Base-by-base conservation (phyloP, 371 early-diverging fungal species). In the Syncephalastrum racemosum region DNA sequence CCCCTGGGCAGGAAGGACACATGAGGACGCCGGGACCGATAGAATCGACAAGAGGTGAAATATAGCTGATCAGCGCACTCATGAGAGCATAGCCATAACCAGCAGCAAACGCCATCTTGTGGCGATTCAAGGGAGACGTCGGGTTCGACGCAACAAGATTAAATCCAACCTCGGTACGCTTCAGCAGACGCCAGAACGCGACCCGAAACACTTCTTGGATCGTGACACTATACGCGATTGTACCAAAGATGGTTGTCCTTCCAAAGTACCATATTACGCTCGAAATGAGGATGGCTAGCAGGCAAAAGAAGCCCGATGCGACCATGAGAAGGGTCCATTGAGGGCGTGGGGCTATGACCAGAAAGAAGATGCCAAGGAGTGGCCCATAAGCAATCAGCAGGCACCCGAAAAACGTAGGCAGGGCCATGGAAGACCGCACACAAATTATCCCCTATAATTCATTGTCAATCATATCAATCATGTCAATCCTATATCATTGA, bases 331-430 rank as follows among this genome's bases (percentile, higher is more conserved):
- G 63, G 15, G 88, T 87, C 53, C 84, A 73, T 61, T 87, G 88
- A 5, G 89, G 86, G 70, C 83, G 79, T 18, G 74, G 79, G 19
- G 82, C 88, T 41, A 88, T 79, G 48, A 77, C 77, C 3, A 88
- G 67, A 39, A 90, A 81, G 52, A 91, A 88, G 45, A 89, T 83
- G 57, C 83, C 79, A 1, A 88, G 69, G 27, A 87, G 73, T 3
- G 91, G 90, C 1, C 90, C 88, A 72, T 86, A 90, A 8, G 91
- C 91, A 39, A 79, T 74, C n/a, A 91, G 63, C 13, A 82, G 63
- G 60, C 83, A 83, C 42, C 88, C 90, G 71, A 91, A 88, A 72
- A 90, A 89, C n/a, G 82, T 74, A 36, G 68, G 59, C 24, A 81
- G 63, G 12, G 86, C 83, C 89, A 87, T 87, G 36, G 12, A 31